A percentile compares a stretch with the other conserved stretches of the same genome.
Evolutionary conservation across 2,329 filamentous ascomycete species (phyloP).

Genomic region (Triangularia setosa): DNA sequence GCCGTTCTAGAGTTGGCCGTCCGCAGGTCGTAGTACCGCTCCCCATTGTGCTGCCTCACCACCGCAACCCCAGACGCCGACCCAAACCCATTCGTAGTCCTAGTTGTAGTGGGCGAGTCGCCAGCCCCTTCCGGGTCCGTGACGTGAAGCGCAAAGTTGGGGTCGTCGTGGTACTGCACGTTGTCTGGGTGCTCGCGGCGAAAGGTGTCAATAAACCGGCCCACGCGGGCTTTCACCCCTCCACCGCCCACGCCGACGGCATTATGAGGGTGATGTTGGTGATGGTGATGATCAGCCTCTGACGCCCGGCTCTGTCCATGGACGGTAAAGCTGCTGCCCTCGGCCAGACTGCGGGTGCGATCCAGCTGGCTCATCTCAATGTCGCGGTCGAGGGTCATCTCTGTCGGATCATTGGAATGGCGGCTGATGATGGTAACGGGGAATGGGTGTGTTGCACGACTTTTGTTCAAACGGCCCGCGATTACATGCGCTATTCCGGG

Average conservation of each 20-base stretch:
- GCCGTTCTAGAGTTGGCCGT: conserved; percentile 23
- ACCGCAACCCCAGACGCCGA: background rate
- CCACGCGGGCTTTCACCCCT: conserved; percentile 9
- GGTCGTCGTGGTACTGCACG: conserved; percentile 4
- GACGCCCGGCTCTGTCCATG: conserved; percentile 5
- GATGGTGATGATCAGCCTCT: background rate
- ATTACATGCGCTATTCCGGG: background rate
- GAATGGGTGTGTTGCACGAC: conserved; percentile 3
- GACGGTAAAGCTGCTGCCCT: conserved; percentile 20
- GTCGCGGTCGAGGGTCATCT: conserved; percentile 19
- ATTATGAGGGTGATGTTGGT: background rate
- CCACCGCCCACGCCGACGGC: background rate
- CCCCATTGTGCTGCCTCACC: conserved; percentile 17
- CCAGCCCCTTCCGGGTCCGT: background rate
- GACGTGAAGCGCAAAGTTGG: conserved; percentile 5
- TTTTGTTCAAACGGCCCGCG: background rate
- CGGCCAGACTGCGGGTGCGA: conserved; percentile 17
- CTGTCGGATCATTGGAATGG: conserved; percentile 7
- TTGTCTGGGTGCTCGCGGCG: conserved; percentile 21
- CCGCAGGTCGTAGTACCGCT: conserved; percentile 26
- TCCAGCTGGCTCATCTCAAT: conserved; percentile 25
- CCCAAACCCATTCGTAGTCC: background rate
- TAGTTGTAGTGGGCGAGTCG: background rate
- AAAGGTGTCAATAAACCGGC: conserved; percentile 27
- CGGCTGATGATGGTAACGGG: background rate